A percentile compares a stretch with the other conserved stretches of the same genome.
Conservation (phyloP, 2,329 filamentous ascomycete species). For the Trichophyton benhamiae region DNA sequence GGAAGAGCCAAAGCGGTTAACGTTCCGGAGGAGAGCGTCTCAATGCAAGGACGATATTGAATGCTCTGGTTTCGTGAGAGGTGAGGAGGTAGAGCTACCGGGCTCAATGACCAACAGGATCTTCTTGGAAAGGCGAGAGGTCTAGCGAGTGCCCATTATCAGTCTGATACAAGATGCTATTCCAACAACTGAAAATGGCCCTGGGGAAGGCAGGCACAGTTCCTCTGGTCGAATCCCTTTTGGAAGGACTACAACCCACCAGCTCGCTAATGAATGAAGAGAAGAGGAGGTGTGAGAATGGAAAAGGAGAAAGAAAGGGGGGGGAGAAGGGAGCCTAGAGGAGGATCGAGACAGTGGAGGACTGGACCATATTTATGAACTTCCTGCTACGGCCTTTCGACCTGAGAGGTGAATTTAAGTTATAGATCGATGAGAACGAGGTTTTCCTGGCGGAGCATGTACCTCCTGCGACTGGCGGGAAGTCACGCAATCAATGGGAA, state of each 20-base stretch:
- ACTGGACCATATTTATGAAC: slow-evolving; percentile 3
- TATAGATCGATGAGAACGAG: slow-evolving; percentile 2
- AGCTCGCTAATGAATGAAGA: background rate
- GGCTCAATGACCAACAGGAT: background rate
- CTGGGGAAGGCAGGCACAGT: background rate
- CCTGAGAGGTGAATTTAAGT: background rate
- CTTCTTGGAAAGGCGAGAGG: background rate
- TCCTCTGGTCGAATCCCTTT: background rate
- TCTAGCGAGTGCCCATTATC: slow-evolving; percentile 2
- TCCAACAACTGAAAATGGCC: slow-evolving; percentile 9
- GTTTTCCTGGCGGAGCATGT: background rate
- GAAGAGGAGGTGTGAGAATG: background rate
- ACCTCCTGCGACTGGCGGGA: background rate
- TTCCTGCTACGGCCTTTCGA: background rate
- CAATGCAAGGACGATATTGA: background rate
- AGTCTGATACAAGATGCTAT: background rate
- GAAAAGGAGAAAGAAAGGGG: background rate
- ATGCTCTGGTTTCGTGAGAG: background rate
- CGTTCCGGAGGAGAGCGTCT: background rate
- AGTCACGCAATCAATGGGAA: slow-evolving; percentile 4
- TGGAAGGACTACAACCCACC: background rate
- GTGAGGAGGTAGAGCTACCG: slow-evolving; percentile 2
- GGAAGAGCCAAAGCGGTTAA: background rate
- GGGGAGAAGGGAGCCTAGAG: background rate
- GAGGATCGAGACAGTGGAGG: background rate